Evolutionary conservation across 352 stramenopile species (phyloP).

Genomic region (Globisporangium lucens): DNA sequence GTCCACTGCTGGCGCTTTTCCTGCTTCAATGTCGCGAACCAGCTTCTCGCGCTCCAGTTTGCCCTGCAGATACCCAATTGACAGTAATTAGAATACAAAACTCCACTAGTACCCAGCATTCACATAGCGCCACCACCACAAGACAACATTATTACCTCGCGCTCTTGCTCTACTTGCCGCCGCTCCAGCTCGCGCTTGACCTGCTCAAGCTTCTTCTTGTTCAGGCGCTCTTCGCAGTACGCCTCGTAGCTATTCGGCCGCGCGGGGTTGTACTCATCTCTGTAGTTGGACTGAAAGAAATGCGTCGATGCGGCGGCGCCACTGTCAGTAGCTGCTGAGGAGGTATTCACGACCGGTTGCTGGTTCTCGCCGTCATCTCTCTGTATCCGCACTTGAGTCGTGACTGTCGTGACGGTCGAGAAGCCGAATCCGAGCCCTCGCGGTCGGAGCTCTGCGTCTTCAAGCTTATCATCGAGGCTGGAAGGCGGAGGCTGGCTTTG

Average conservation of each 20-base stretch:
- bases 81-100: not conserved
- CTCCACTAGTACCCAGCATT: not conserved
- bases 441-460: slow-evolving; percentile 6
- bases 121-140: not conserved
- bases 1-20: slow-evolving; percentile 49
- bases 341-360: slow-evolving; percentile 6
- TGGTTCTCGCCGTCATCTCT: slow-evolving; percentile 15
- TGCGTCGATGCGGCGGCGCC: slow-evolving; percentile 14
- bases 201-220: slow-evolving; percentile 74
- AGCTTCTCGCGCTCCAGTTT: slow-evolving; percentile 71
- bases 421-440: slow-evolving; percentile 32
- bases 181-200: slow-evolving; percentile 80
- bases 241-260: slow-evolving; percentile 88
- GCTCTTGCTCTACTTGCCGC: slow-evolving; percentile 70
- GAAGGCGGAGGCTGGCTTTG: not conserved
- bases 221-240: slow-evolving; percentile 77
- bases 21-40: slow-evolving; percentile 65
- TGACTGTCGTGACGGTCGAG: slow-evolving; percentile 17
- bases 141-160: slow-evolving; percentile 35
- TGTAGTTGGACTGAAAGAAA: slow-evolving; percentile 74
- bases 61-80: slow-evolving; percentile 26
- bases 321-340: not conserved
- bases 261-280: slow-evolving; percentile 85
- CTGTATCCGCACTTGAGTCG: slow-evolving; percentile 39
- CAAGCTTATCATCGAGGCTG: not conserved